Evolutionary conservation across 768 basidiomycete genomes (phyloP).

Genomic region (Calocybe gangraenosa): DNA sequence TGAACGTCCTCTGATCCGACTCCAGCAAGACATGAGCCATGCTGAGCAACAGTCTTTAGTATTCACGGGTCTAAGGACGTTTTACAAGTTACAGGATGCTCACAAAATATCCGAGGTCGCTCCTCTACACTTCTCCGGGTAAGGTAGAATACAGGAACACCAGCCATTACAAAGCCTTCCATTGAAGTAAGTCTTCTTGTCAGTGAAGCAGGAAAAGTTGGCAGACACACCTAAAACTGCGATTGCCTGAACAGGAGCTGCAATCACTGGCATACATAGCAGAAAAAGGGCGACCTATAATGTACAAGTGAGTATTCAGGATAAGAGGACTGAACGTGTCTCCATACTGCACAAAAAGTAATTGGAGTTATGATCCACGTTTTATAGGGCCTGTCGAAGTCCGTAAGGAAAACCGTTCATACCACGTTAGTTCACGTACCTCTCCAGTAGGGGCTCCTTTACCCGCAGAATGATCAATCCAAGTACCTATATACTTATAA

Average conservation of each 20-base stretch:
- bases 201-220: not conserved
- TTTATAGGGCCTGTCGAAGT: slow-evolving; percentile 74
- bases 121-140: slow-evolving; percentile 53
- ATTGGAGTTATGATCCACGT: slow-evolving; percentile 91
- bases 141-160: slow-evolving; percentile 80
- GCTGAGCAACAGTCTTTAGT: slow-evolving; percentile 23
- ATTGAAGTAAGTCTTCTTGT: slow-evolving; percentile 4
- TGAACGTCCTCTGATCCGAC: slow-evolving; percentile 48
- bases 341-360: slow-evolving; percentile 74
- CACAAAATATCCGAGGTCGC: slow-evolving; percentile 37
- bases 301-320: slow-evolving; percentile 3
- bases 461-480: slow-evolving; percentile 84
- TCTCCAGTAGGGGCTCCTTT: slow-evolving; percentile 85
- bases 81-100: slow-evolving; percentile 20
- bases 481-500: slow-evolving; percentile 52
- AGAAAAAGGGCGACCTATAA: slow-evolving; percentile 81
- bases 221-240: slow-evolving; percentile 72
- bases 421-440: slow-evolving; percentile 28
- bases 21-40: slow-evolving; percentile 36
- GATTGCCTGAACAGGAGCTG: slow-evolving; percentile 84
- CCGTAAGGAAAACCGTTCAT: not conserved
- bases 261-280: slow-evolving; percentile 90
- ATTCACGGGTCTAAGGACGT: no score
- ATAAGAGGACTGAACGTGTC: slow-evolving; percentile 2
- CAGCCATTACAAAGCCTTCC: slow-evolving; percentile 71